A percentile compares a stretch with the other conserved stretches of the same genome.
These are phyloP conservation scores for Sphagnurus paluster DNA, from an alignment of 1,284 basidiomycete genomes.

Conservation along the genomic window DNA sequence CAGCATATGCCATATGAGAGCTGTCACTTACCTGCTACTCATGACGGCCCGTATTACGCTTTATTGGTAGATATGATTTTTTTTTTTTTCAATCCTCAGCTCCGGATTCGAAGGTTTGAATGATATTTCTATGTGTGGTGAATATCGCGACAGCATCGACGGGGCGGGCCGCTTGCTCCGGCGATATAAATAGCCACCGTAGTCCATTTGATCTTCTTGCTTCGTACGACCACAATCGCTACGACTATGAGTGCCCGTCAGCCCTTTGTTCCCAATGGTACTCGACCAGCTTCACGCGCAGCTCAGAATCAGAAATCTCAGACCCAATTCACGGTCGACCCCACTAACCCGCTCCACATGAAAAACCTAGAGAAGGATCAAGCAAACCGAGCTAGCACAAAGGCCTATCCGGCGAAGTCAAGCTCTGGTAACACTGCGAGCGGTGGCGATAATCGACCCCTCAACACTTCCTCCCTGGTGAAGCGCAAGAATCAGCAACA, in stretches of 20 bases:
- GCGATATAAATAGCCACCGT: background rate
- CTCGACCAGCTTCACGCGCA: constrained; percentile 14
- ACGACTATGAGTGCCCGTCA: constrained; percentile 17
- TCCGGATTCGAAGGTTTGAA: too few species aligned
- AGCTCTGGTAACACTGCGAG: background rate
- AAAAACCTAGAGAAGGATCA: background rate
- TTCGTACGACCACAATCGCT: constrained; percentile 5
- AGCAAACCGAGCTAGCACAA: too few species aligned
- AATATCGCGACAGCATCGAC: too few species aligned
- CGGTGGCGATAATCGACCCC: constrained; percentile 9
- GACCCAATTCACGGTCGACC: constrained; percentile 12
- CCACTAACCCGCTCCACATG: constrained; percentile 14
- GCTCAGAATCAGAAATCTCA: constrained; percentile 8
- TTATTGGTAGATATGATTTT: too few species aligned
- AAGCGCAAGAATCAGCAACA: constrained; percentile 13
- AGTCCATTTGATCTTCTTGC: background rate
- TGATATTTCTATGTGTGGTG: too few species aligned
- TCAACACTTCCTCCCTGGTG: constrained; percentile 17
- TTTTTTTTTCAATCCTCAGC: too few species aligned
- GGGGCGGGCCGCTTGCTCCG: background rate
- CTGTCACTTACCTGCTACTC: too few species aligned
- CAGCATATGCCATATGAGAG: too few species aligned
- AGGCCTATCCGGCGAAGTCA: background rate
- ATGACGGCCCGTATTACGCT: too few species aligned
- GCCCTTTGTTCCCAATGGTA: constrained; percentile 16